These are phyloP conservation scores for Colletotrichum magnum DNA, from an alignment of 2,329 filamentous ascomycete species.

Conservation along the genomic window DNA sequence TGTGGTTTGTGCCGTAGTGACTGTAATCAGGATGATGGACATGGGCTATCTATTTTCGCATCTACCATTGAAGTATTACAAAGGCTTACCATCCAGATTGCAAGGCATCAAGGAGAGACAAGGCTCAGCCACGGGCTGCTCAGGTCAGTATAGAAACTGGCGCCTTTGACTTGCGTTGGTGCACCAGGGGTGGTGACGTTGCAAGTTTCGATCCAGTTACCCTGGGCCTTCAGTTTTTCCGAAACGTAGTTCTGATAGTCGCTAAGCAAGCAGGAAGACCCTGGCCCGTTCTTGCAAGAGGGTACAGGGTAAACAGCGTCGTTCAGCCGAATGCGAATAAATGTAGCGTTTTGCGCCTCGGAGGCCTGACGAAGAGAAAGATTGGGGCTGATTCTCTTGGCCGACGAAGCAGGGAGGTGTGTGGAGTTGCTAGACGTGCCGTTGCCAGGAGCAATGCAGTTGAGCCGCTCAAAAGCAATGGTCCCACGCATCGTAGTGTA, in stretches of 20 bases:
- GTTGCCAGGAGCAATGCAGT: conserved; percentile 55
- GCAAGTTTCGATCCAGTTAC: conserved; percentile 65
- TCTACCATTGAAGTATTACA: background rate
- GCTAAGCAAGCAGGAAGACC: conserved; percentile 63
- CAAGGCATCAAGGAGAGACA: conserved; percentile 16
- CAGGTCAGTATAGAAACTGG: conserved; percentile 65
- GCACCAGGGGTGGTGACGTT: conserved; percentile 58
- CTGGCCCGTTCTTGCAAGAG: conserved; percentile 68
- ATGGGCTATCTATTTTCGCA: background rate
- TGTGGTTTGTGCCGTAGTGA: too few species aligned
- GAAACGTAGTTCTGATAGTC: conserved; percentile 61
- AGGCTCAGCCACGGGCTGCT: conserved; percentile 33
- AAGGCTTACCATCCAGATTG: background rate
- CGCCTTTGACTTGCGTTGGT: conserved; percentile 59
- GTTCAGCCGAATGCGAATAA: conserved; percentile 72
- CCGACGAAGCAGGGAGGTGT: conserved; percentile 1
- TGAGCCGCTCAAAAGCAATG: conserved; percentile 74
- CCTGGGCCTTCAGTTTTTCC: conserved; percentile 61
- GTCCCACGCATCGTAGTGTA: conserved; percentile 76
- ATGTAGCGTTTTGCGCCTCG: conserved; percentile 52
- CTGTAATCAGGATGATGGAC: too few species aligned
- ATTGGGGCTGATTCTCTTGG: background rate
- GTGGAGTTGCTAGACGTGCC: conserved; percentile 21
- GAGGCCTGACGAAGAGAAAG: background rate
- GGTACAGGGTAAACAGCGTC: conserved; percentile 74